These are phyloP conservation scores for Mycena amicta DNA, from an alignment of 768 basidiomycete genomes.

Conservation along the genomic window DNA sequence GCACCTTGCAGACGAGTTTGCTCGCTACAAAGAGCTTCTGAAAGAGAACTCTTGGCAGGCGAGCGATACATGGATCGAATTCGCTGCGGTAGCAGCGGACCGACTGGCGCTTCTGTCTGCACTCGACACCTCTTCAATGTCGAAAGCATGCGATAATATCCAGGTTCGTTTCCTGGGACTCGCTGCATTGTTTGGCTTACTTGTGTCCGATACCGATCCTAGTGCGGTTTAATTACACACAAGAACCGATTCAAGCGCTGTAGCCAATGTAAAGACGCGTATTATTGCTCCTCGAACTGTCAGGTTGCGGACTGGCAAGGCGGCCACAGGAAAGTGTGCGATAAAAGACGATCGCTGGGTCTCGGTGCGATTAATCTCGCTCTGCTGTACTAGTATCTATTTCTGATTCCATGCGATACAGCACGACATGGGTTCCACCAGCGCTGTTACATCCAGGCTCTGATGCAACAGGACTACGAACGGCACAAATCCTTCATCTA, in stretches of 20 bases:
- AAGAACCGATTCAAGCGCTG: not conserved
- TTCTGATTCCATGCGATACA: not conserved
- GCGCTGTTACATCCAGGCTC: not conserved
- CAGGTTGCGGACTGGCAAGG: not conserved
- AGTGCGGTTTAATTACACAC: not conserved
- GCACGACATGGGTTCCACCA: not conserved
- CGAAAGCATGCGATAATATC: not conserved
- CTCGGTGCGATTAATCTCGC: not conserved
- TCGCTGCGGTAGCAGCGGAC: not conserved
- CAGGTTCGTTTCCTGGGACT: not conserved
- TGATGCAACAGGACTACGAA: not conserved
- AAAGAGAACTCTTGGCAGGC: not conserved
- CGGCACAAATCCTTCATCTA: not conserved
- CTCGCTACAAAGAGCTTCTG: not conserved
- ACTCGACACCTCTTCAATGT: not conserved
- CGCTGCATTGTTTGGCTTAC: not conserved
- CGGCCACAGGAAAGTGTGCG: not conserved
- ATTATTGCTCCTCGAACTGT: not conserved
- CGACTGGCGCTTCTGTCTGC: not conserved
- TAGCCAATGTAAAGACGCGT: not conserved
- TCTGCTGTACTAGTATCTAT: not conserved
- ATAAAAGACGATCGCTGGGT: not conserved
- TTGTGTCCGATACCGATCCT: no score
- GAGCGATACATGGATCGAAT: not conserved
- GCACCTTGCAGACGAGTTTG: not conserved